Evolutionary conservation across 2,329 filamentous ascomycete genomes (phyloP).

Genomic region (Colletotrichum salicis): DNA sequence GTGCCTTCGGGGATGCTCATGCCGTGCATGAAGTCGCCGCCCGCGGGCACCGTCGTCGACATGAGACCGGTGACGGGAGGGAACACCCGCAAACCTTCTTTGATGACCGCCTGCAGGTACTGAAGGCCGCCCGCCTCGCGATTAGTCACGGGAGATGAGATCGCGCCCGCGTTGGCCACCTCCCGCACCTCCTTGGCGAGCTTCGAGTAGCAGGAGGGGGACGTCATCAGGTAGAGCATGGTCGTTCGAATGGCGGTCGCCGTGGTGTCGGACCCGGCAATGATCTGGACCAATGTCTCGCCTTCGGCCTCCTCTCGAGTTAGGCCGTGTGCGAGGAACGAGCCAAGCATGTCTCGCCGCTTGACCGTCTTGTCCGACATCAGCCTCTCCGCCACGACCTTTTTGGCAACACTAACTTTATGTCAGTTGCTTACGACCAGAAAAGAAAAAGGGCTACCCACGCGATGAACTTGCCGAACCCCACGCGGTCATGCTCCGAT

Average conservation of each 20-base stretch:
- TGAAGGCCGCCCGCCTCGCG: slow-evolving; percentile 52
- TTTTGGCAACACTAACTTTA: slow-evolving; percentile 37
- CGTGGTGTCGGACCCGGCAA: slow-evolving; percentile 52
- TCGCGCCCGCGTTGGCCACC: slow-evolving; percentile 37
- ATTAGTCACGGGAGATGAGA: slow-evolving; percentile 46
- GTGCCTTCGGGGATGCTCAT: slow-evolving; percentile 57
- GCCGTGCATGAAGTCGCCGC: slow-evolving; percentile 51
- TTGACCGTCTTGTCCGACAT: slow-evolving; percentile 32
- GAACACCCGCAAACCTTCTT: slow-evolving; percentile 59
- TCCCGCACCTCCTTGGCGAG: slow-evolving; percentile 61
- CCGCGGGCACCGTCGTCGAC: slow-evolving; percentile 47
- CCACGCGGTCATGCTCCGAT: slow-evolving; percentile 49
- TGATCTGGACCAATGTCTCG: slow-evolving; percentile 47
- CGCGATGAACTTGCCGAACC: slow-evolving; percentile 52
- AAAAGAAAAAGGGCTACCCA: slow-evolving; percentile 13
- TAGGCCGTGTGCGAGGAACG: slow-evolving; percentile 53
- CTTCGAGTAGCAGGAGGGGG: slow-evolving; percentile 56
- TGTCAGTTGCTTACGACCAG: neutral
- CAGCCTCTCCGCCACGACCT: slow-evolving; percentile 39
- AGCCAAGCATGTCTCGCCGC: slow-evolving; percentile 52
- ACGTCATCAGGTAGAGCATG: slow-evolving; percentile 62
- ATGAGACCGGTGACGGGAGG: slow-evolving; percentile 54
- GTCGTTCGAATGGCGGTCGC: slow-evolving; percentile 54
- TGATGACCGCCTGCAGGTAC: slow-evolving; percentile 62
- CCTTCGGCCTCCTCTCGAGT: slow-evolving; percentile 42